These are phyloP conservation scores for Linum trigynum DNA, from an alignment of 345 rosid species.

Conservation along the genomic window DNA sequence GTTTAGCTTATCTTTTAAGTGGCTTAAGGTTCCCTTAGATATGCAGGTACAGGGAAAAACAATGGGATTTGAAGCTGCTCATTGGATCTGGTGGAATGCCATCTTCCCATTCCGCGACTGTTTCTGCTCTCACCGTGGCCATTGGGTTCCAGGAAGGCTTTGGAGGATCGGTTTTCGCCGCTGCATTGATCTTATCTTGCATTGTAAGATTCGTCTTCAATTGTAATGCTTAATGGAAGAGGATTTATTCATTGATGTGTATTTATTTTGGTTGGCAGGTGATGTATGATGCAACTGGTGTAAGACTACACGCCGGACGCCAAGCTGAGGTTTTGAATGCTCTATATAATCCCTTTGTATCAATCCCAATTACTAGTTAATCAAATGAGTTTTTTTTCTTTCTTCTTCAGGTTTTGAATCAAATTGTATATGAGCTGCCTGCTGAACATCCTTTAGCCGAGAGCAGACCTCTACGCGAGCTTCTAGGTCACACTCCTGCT, in stretches of 20 bases:
- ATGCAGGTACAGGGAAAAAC: slow-evolving; percentile 63
- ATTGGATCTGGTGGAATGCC: slow-evolving; percentile 96
- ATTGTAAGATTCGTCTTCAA: slow-evolving; percentile 38
- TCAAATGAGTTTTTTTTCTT: neutral
- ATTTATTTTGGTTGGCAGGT: slow-evolving; percentile 37
- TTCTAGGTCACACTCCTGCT: slow-evolving; percentile 84
- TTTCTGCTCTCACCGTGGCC: slow-evolving; percentile 59
- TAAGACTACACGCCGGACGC: slow-evolving; percentile 79
- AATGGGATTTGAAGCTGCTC: slow-evolving; percentile 64
- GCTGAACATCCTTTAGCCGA: slow-evolving; percentile 85
- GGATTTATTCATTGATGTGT: slow-evolving; percentile 1
- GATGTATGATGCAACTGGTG: slow-evolving; percentile 89
- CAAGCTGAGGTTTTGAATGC: slow-evolving; percentile 67
- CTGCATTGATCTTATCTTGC: slow-evolving; percentile 51
- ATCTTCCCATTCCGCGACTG: slow-evolving; percentile 85
- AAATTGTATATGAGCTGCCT: slow-evolving; percentile 87
- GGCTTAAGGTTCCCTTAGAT: slow-evolving; percentile 31
- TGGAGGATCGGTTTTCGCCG: slow-evolving; percentile 54
- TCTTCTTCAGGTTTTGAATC: slow-evolving; percentile 64
- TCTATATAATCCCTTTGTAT: slow-evolving; percentile 1
- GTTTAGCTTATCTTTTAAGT: slow-evolving; percentile 23
- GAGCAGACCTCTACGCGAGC: slow-evolving; percentile 68
- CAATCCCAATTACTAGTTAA: no score
- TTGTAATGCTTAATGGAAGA: neutral
- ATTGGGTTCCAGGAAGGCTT: slow-evolving; percentile 68